These are phyloP conservation scores for Pythium phragmiticola DNA, from an alignment of 352 stramenopile species.

Conservation along the genomic window DNA sequence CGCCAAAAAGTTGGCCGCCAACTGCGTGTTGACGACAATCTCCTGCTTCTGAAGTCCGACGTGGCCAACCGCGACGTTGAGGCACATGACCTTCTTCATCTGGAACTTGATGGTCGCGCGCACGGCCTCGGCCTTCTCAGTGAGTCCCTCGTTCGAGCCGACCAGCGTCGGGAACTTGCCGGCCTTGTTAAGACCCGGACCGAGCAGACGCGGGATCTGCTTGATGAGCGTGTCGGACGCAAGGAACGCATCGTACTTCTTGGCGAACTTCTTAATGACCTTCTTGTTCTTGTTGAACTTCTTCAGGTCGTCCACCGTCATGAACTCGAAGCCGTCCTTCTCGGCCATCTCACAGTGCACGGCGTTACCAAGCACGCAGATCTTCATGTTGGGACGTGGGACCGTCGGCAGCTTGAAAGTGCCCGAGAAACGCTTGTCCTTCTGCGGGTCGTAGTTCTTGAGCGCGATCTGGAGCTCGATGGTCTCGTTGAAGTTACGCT, in stretches of 20 bases:
- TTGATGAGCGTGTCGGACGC: slow-evolving; percentile 99
- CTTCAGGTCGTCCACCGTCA: slow-evolving; percentile 99
- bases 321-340: slow-evolving; percentile 97
- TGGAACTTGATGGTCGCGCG: slow-evolving; percentile 99
- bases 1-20: slow-evolving; percentile 99
- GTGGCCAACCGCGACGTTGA: slow-evolving; percentile 98
- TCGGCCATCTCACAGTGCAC: slow-evolving; percentile 98
- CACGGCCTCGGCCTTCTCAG: slow-evolving; percentile 97
- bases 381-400: slow-evolving; percentile 94
- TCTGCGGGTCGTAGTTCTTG: slow-evolving; percentile 99
- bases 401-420: slow-evolving; percentile 98
- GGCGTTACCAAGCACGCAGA: slow-evolving; percentile 99
- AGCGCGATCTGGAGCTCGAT: slow-evolving; percentile 98
- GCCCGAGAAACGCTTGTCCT: slow-evolving; percentile 99
- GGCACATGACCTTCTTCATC: slow-evolving; percentile 99
- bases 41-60: slow-evolving; percentile 93
- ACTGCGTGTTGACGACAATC: slow-evolving; percentile 97
- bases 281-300: slow-evolving; percentile 99
- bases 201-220: slow-evolving; percentile 99
- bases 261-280: slow-evolving; percentile 99
- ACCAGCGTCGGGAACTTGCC: slow-evolving; percentile 99
- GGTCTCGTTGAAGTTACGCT: slow-evolving; percentile 99
- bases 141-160: slow-evolving; percentile 92
- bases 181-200: slow-evolving; percentile 97
- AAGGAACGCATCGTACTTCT: slow-evolving; percentile 99